These are phyloP conservation scores for Termitomyces titanicus DNA, from an alignment of 768 basidiomycete species.

Conservation along the genomic window DNA sequence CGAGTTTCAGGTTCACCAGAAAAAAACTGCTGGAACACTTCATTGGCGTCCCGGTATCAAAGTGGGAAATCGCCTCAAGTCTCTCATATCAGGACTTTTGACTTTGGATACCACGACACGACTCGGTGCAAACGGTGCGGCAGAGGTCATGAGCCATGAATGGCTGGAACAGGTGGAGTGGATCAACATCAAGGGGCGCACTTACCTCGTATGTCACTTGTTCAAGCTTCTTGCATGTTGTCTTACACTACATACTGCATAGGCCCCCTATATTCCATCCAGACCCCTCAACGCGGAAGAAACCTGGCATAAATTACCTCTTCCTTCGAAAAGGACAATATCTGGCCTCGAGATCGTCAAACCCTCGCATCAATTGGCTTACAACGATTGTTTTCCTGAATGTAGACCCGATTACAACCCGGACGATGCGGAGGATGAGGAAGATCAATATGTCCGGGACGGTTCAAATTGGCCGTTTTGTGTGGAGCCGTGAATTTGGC, in stretches of 20 bases:
- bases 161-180: conserved; percentile 48
- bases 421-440: background rate
- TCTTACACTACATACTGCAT: background rate
- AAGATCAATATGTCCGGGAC: background rate
- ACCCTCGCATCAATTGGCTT: conserved; percentile 29
- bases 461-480: background rate
- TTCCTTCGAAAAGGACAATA: conserved; percentile 33
- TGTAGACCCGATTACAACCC: background rate
- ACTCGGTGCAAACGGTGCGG: conserved; percentile 31
- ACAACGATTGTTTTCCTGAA: conserved; percentile 33
- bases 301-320: conserved; percentile 33
- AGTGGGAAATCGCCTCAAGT: conserved; percentile 37
- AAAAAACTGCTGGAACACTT: conserved; percentile 24
- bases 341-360: conserved; percentile 34
- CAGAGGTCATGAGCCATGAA: conserved; percentile 35
- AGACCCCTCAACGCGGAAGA: conserved; percentile 14
- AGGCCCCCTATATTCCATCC: conserved; percentile 43
- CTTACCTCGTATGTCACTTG: conserved; percentile 39
- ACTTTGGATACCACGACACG: conserved; percentile 31
- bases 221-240: background rate
- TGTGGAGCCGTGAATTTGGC: background rate
- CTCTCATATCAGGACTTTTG: conserved; percentile 40
- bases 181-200: conserved; percentile 38
- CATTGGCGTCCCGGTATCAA: conserved; percentile 34
- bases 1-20: conserved; percentile 23